phyloP scores from a whole-genome alignment of 345 rosid genomes.

The Moricandia arvensis region DNA sequence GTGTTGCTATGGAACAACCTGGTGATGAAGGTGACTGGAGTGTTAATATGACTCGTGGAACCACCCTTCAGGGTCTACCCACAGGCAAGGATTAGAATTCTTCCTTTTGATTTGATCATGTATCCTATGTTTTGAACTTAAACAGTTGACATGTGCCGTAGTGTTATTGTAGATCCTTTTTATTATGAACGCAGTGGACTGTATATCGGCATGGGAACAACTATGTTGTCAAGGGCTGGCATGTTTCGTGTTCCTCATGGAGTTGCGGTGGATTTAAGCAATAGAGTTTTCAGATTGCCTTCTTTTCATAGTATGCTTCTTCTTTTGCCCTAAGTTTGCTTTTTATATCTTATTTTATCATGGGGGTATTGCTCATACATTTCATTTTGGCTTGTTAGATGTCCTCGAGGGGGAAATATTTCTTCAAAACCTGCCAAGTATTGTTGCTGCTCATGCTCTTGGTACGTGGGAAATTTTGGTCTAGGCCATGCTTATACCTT shows the following conservation, averaged over 20 bases:
- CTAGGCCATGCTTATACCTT: neutral
- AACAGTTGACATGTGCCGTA: conserved; percentile 32
- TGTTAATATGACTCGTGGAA: conserved; percentile 83
- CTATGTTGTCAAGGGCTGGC: conserved; percentile 91
- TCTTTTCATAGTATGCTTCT: conserved; percentile 68
- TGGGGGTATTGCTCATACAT: conserved; percentile 4
- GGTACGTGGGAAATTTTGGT: conserved; percentile 44
- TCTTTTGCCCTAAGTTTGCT: conserved; percentile 9
- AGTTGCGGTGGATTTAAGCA: conserved; percentile 81
- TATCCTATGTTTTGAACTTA: conserved; percentile 16
- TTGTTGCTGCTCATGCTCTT: conserved; percentile 80
- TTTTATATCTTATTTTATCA: conserved; percentile 14
- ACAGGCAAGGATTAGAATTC: conserved; percentile 54
- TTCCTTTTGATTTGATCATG: conserved; percentile 7
- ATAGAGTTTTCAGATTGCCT: conserved; percentile 70
- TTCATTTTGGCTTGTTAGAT: conserved; percentile 46
- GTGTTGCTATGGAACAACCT: conserved; percentile 85
- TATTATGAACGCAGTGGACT: conserved; percentile 70
- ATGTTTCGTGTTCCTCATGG: conserved; percentile 81
- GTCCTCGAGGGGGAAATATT: conserved; percentile 94
- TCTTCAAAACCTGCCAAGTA: conserved; percentile 96
- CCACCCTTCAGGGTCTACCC: conserved; percentile 71
- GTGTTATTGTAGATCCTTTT: conserved; percentile 65
- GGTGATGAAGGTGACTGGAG: conserved; percentile 70
- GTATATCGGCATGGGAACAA: conserved; percentile 87